These are phyloP conservation scores for Apiotrichum brassicae DNA, from an alignment of 1,284 basidiomycete genomes.

Conservation along the genomic window DNA sequence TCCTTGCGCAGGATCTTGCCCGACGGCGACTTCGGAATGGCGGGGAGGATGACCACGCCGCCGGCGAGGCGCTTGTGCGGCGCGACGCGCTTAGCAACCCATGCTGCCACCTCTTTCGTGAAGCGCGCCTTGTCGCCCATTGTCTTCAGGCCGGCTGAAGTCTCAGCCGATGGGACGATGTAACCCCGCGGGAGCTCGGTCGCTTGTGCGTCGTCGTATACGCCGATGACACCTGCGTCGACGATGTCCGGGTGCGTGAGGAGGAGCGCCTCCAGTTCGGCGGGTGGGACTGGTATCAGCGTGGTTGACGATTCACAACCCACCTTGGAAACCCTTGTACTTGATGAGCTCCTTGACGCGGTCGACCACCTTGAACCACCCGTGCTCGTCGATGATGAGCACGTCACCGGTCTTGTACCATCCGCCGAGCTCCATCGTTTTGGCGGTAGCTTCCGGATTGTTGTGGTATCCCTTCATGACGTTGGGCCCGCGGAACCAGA, in stretches of 20 bases:
- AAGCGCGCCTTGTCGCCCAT: conserved; percentile 41
- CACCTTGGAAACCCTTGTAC: conserved; percentile 52
- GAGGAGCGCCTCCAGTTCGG: conserved; percentile 70
- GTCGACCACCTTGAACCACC: conserved; percentile 49
- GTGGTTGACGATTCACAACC: background rate
- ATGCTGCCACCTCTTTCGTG: conserved; percentile 53
- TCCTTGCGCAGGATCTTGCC: conserved; percentile 44
- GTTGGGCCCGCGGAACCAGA: conserved; percentile 70
- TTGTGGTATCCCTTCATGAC: conserved; percentile 70
- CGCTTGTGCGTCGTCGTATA: conserved; percentile 57
- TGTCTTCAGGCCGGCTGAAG: conserved; percentile 1
- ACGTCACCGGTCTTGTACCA: conserved; percentile 86
- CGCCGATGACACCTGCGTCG: conserved; percentile 65
- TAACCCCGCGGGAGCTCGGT: conserved; percentile 55
- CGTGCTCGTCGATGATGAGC: conserved; percentile 57
- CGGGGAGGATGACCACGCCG: conserved; percentile 47
- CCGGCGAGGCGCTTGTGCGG: conserved; percentile 50
- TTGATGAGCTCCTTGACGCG: conserved; percentile 74
- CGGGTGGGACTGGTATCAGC: conserved; percentile 61
- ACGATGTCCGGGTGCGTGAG: conserved; percentile 64
- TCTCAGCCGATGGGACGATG: conserved; percentile 3
- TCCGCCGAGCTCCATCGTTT: conserved; percentile 57
- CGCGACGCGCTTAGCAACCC: conserved; percentile 56
- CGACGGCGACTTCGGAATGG: conserved; percentile 48
- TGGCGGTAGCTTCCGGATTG: conserved; percentile 61